phyloP scores from a whole-genome alignment of 2,329 filamentous ascomycete genomes.

The Ilyonectria robusta region DNA sequence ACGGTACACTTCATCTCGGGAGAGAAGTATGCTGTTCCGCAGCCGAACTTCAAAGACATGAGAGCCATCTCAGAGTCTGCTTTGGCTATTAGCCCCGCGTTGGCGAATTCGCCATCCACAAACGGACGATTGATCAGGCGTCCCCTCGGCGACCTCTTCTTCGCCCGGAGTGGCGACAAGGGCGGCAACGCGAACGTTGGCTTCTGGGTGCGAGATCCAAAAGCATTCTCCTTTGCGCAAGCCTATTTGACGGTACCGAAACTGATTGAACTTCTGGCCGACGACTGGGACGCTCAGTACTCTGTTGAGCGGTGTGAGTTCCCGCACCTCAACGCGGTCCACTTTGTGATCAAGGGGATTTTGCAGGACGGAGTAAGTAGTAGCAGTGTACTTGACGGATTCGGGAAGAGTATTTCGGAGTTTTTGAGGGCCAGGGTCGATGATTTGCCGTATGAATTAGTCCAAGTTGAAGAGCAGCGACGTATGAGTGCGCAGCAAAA shows the following conservation, averaged over 20 bases:
- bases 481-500: conserved; percentile 14
- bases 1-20: conserved; percentile 40
- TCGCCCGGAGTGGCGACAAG: conserved; percentile 53
- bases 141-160: conserved; percentile 50
- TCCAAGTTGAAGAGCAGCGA: conserved; percentile 38
- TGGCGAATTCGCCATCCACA: neutral
- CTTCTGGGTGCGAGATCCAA: conserved; percentile 53
- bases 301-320: conserved; percentile 63
- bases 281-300: conserved; percentile 59
- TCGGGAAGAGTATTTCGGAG: conserved; percentile 68
- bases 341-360: conserved; percentile 63
- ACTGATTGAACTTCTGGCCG: conserved; percentile 57
- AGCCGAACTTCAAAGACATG: neutral
- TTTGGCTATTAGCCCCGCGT: neutral
- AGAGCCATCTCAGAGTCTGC: neutral
- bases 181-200: conserved; percentile 53
- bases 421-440: conserved; percentile 56
- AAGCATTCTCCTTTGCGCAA: conserved; percentile 59
- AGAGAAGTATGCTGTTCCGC: conserved; percentile 11
- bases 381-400: conserved; percentile 61
- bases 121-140: conserved; percentile 25
- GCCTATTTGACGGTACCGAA: conserved; percentile 54
- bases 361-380: conserved; percentile 63
- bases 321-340: conserved; percentile 56
- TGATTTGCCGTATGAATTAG: conserved; percentile 46